phyloP scores from a whole-genome alignment of 2,329 filamentous ascomycete genomes.

The Cladosporium sp. region DNA sequence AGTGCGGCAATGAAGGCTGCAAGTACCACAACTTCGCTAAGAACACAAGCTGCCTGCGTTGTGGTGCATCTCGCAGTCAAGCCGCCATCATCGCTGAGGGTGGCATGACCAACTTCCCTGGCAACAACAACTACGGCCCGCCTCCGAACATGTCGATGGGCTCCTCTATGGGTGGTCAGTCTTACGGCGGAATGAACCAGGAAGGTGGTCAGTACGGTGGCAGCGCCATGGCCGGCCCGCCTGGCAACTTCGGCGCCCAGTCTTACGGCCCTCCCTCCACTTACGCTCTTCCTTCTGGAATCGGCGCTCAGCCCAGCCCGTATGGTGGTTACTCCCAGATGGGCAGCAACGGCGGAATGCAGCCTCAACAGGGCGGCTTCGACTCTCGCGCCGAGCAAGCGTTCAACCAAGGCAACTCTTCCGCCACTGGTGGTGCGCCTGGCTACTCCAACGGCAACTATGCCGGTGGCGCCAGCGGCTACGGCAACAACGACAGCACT shows the following conservation, averaged over 20 bases:
- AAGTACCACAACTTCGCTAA: conserved; percentile 99
- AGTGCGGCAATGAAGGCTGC: conserved; percentile 95
- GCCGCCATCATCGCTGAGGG: conserved; percentile 94
- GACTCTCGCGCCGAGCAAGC: conserved; percentile 94
- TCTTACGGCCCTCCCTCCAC: conserved; percentile 88
- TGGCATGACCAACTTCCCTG: conserved; percentile 56
- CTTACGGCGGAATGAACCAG: conserved; percentile 47
- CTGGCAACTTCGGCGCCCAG: conserved; percentile 61
- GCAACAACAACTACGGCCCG: conserved; percentile 51
- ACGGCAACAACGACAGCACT: conserved; percentile 43
- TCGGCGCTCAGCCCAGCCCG: conserved; percentile 70
- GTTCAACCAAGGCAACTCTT: conserved; percentile 76
- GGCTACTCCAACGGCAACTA: conserved; percentile 60
- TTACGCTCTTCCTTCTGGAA: conserved; percentile 83
- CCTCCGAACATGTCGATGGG: conserved; percentile 79
- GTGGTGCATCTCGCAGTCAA: conserved; percentile 89
- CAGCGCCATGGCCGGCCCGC: conserved; percentile 61
- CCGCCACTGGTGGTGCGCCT: conserved; percentile 66
- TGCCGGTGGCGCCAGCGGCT: conserved; percentile 42
- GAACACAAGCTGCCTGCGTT: conserved; percentile 96
- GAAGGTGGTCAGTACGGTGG: conserved; percentile 73
- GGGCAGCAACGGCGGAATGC: conserved; percentile 69
- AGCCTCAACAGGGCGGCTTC: conserved; percentile 68
- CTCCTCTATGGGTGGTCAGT: conserved; percentile 33
- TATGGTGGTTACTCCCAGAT: conserved; percentile 70